Evolutionary conservation across 2,329 filamentous ascomycete genomes (phyloP), one percentile per base, ranked within the genome.

Genomic region (Aspergillus sp.): DNA sequence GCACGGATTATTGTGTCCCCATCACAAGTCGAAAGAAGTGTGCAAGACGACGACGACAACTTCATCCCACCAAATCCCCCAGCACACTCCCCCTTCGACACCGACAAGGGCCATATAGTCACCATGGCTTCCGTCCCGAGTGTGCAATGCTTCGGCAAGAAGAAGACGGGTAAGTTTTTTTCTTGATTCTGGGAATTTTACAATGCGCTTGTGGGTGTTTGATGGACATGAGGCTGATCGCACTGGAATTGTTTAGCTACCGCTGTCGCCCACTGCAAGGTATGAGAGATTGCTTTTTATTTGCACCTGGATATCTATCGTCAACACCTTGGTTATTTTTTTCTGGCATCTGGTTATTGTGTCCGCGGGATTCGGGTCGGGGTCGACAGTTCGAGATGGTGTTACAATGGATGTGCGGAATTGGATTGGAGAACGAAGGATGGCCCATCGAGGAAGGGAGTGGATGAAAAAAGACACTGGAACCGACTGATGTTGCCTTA

Each of bases 71-170:
- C 56, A 51, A 53, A 58, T 60, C 62, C 54, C 50, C 53, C 56
- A 57, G 62, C 64, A 73, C 72, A 71, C 71, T 70, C 70, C 66
- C 67, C 67, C 68, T 64, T 71, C 71, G 71, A 73, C 72, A 73
- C 69, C 70, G 68, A 72, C 71, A 68, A 73, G 68, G 68, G 71
- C 73, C 73, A 75, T 74, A 67, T 62, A 64, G 68, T 65, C 83
- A 90, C 77, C 80, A 91, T 91, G 87, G 88, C 90, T 80, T 83
- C 87, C 75, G 83, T 85, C 73, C 88, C 90, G 83, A 90, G 86
- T 81, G 90, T 92, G 75, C 92, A 96, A 87, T 96, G 92, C 90
- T 97, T 98, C 90, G 93, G 93, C 89, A 97, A 97, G 89, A 93
- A 93, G 87, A 91, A 90, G 86, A 92, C 87, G 77, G 80, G 80